These are phyloP conservation scores for Annona cherimola DNA, from an alignment of 164 flowering plant genomes.

Conservation along the genomic window DNA sequence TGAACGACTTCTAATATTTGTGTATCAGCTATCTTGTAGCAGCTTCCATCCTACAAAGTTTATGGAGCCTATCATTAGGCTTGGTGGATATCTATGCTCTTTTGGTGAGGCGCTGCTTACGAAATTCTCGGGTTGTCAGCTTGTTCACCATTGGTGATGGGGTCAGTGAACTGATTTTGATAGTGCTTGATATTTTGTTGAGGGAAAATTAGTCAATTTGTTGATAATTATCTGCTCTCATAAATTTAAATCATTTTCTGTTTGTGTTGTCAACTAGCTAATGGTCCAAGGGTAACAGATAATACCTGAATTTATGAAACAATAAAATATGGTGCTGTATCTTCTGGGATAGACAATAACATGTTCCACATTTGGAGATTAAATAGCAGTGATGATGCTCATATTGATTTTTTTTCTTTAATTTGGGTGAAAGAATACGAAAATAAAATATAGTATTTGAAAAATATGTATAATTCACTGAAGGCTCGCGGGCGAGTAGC, in stretches of 20 bases:
- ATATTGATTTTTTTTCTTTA: not conserved
- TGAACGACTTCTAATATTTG: slow-evolving; percentile 5
- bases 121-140: slow-evolving; percentile 36
- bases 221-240: too few species aligned
- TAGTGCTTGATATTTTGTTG: not conserved
- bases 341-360: not conserved
- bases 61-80: slow-evolving; percentile 69
- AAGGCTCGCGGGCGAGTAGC: not conserved
- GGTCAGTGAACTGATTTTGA: slow-evolving; percentile 41
- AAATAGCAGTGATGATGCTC: not conserved
- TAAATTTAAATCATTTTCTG: not conserved
- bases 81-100: slow-evolving; percentile 63
- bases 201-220: not conserved
- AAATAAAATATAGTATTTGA: not conserved
- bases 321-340: not conserved
- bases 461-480: not conserved
- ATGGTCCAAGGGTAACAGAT: not conserved
- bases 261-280: not conserved
- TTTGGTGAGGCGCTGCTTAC: slow-evolving; percentile 58
- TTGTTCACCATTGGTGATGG: slow-evolving; percentile 72
- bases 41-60: slow-evolving; percentile 61
- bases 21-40: slow-evolving; percentile 65
- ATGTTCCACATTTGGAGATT: not conserved
- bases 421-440: not conserved
- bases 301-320: not conserved